Evolutionary conservation across 495 filamentous ascomycete species (phyloP).

Genomic region (Diplogelasinospora grovesii): DNA sequence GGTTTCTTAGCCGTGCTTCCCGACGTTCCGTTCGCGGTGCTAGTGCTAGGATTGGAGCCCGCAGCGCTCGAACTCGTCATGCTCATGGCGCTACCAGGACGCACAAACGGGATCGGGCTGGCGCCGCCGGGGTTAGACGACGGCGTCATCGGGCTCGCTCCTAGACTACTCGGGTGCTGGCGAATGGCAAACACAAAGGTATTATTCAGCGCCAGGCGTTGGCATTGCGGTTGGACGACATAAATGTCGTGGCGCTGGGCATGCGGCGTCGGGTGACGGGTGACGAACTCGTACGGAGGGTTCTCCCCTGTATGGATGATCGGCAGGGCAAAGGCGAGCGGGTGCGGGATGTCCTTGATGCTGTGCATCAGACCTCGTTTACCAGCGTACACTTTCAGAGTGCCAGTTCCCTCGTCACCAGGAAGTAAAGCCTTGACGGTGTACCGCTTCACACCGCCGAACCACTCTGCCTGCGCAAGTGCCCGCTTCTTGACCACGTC

Average conservation of each 20-base stretch:
- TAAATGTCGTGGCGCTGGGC: conserved; percentile 96
- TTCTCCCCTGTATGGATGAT: conserved; percentile 87
- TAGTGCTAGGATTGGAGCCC: conserved; percentile 48
- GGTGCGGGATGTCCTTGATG: conserved; percentile 87
- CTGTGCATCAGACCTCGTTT: conserved; percentile 93
- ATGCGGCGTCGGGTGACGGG: conserved; percentile 92
- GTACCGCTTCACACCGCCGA: conserved; percentile 77
- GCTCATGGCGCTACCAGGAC: conserved; percentile 75
- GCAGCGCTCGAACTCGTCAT: conserved; percentile 62
- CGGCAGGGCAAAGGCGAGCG: conserved; percentile 83
- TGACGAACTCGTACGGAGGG: conserved; percentile 86
- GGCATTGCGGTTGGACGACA: conserved; percentile 89
- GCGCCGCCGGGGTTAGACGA: conserved; percentile 48
- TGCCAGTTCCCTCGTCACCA: conserved; percentile 79
- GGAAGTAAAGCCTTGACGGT: conserved; percentile 88
- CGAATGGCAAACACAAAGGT: conserved; percentile 96
- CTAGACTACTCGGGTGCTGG: conserved; percentile 72
- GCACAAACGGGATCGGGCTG: conserved; percentile 63
- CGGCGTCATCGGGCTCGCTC: conserved; percentile 22
- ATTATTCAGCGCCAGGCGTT: conserved; percentile 80
- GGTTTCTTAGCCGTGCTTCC: conserved; percentile 58
- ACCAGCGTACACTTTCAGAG: conserved; percentile 88
- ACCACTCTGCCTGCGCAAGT: conserved; percentile 87
- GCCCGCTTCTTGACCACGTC: conserved; percentile 80
- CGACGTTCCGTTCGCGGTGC: conserved; percentile 29